Conservation (phyloP, 257 asterid species). For the Ocimum tenuiflorum region DNA sequence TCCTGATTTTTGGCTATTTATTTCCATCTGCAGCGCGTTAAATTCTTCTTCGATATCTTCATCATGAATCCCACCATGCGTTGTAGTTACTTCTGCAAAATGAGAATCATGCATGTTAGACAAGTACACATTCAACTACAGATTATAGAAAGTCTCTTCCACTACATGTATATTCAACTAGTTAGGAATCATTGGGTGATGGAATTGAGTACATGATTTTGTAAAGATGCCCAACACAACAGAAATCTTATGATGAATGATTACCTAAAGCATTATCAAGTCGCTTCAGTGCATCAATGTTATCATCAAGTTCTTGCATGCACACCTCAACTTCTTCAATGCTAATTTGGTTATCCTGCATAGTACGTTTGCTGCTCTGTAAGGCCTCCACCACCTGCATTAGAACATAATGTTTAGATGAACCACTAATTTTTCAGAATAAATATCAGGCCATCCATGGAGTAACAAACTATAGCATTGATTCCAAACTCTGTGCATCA, state of each 20-base stretch:
- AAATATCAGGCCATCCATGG: neutral
- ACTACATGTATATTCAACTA: neutral
- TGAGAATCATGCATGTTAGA: conserved; percentile 11
- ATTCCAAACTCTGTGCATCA: neutral
- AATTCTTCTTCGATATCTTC: conserved; percentile 73
- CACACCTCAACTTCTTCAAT: conserved; percentile 61
- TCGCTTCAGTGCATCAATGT: conserved; percentile 53
- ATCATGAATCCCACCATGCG: conserved; percentile 38
- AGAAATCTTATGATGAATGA: conserved; percentile 10
- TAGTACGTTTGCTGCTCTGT: conserved; percentile 51
- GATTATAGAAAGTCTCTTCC: neutral
- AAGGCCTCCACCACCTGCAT: conserved; percentile 73
- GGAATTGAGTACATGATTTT: neutral
- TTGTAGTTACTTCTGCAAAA: conserved; percentile 36
- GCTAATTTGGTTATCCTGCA: conserved; percentile 47
- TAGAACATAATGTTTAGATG: conserved; percentile 12
- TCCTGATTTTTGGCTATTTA: conserved; percentile 24
- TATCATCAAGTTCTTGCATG: conserved; percentile 56
- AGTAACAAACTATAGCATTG: neutral
- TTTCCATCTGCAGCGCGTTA: conserved; percentile 44
- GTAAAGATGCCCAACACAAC: neutral
- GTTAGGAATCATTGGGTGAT: neutral
- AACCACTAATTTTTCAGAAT: neutral
- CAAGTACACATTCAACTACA: too few species aligned
- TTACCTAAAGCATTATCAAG: conserved; percentile 56